Evolutionary conservation across 305 asterid species (phyloP).

Genomic region (Fraxinus floribunda): DNA sequence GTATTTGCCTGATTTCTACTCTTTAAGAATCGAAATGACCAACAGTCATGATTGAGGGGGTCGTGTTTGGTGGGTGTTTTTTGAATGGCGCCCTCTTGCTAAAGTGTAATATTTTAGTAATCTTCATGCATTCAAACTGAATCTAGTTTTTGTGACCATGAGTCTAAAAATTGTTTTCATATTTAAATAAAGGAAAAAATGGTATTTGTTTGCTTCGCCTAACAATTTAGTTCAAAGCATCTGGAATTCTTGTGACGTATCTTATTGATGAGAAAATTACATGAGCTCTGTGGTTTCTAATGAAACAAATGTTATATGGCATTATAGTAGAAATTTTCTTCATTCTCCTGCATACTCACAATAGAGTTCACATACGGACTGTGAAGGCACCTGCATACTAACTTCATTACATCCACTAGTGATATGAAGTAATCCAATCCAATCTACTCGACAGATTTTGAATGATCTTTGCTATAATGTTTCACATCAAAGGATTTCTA

Average conservation of each 20-base stretch:
- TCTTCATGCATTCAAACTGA: background rate
- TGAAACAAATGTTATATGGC: slow-evolving; percentile 5
- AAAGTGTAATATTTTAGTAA: background rate
- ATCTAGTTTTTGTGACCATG: background rate
- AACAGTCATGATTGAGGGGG: background rate
- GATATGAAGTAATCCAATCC: background rate
- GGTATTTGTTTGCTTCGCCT: background rate
- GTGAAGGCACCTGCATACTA: background rate
- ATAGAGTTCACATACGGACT: background rate
- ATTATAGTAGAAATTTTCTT: background rate
- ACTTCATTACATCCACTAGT: background rate
- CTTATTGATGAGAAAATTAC: background rate
- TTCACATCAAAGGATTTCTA: background rate
- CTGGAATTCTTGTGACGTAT: background rate
- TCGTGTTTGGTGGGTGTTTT: slow-evolving; percentile 9
- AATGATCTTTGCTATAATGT: background rate
- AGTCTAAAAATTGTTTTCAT: background rate
- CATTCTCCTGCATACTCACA: background rate
- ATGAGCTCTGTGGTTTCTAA: background rate
- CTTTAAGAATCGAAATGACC: background rate
- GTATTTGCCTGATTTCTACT: background rate
- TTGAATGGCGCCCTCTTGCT: slow-evolving; percentile 14
- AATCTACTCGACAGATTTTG: background rate
- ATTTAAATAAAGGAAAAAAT: background rate
- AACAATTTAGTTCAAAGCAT: background rate